Conservation (phyloP, 2,329 filamentous ascomycete genomes). For the Rutstroemia sydowiana region DNA sequence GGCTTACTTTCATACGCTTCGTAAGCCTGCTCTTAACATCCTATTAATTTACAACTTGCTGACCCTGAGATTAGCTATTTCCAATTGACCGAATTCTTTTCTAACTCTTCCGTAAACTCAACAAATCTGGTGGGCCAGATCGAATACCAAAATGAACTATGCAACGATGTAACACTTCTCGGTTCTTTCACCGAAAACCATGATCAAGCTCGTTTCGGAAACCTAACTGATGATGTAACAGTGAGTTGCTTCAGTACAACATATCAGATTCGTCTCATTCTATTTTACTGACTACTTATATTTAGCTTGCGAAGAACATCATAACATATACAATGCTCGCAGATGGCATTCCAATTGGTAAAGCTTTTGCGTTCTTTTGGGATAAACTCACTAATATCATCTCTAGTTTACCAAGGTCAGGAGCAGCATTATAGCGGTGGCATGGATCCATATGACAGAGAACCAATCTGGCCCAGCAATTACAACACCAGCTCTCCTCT, state of each 20-base stretch:
- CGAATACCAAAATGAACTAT: conserved; percentile 8
- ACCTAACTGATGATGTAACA: conserved; percentile 12
- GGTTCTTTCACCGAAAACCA: conserved; percentile 36
- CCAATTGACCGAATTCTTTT: conserved; percentile 13
- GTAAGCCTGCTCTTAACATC: neutral
- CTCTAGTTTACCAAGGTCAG: conserved; percentile 40
- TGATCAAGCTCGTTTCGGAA: conserved; percentile 36
- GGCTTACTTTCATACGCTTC: conserved; percentile 39
- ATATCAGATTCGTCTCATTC: neutral
- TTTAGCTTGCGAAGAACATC: conserved; percentile 35
- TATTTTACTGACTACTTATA: neutral
- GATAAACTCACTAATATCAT: neutral
- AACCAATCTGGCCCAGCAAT: conserved; percentile 35
- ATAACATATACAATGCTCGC: conserved; percentile 40
- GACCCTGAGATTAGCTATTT: neutral
- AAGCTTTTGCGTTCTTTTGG: conserved; percentile 25
- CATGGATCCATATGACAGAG: conserved; percentile 35
- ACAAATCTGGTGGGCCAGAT: conserved; percentile 10
- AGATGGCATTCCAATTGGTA: conserved; percentile 41
- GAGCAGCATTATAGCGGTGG: conserved; percentile 41
- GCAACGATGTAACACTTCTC: conserved; percentile 31
- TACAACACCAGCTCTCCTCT: conserved; percentile 33
- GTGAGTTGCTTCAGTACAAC: neutral
- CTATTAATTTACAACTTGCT: neutral
- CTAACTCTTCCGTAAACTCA: conserved; percentile 9